These are phyloP conservation scores for Quercus cerris DNA, from an alignment of 306 rosid genomes.

Conservation along the genomic window DNA sequence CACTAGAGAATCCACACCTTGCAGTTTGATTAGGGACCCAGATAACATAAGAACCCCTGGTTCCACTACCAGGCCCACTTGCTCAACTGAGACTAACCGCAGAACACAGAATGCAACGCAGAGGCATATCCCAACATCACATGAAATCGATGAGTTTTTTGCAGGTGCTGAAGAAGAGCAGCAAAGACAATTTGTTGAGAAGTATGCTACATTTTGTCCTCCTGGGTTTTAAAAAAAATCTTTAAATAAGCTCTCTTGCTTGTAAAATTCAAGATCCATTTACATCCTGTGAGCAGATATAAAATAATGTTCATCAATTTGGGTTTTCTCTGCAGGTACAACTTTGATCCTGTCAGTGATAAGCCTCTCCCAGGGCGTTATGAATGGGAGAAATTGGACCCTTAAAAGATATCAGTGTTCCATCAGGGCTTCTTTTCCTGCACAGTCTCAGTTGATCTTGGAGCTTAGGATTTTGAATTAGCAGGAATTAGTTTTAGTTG, in stretches of 20 bases:
- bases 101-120: conserved; percentile 46
- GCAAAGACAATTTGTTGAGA: conserved; percentile 69
- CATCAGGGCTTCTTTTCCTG: conserved; percentile 41
- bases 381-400: conserved; percentile 73
- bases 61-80: conserved; percentile 72
- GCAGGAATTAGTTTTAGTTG: conserved; percentile 64
- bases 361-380: conserved; percentile 85
- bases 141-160: conserved; percentile 87
- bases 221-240: not conserved
- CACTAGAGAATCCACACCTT: conserved; percentile 94
- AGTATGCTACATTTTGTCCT: conserved; percentile 37
- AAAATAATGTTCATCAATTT: not conserved
- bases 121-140: conserved; percentile 66
- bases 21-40: conserved; percentile 78
- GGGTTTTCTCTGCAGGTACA: conserved; percentile 71
- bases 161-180: conserved; percentile 66
- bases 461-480: conserved; percentile 31
- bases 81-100: conserved; percentile 40
- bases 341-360: conserved; percentile 82
- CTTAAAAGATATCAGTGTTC: conserved; percentile 43
- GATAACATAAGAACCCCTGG: conserved; percentile 68
- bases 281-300: not conserved
- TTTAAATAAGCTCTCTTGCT: not conserved
- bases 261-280: not conserved
- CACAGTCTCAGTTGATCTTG: conserved; percentile 36